A percentile compares a stretch with the other conserved stretches of the same genome.
phyloP scores from a whole-genome alignment of 164 flowering plant genomes.

The Vitis rotundifolia region DNA sequence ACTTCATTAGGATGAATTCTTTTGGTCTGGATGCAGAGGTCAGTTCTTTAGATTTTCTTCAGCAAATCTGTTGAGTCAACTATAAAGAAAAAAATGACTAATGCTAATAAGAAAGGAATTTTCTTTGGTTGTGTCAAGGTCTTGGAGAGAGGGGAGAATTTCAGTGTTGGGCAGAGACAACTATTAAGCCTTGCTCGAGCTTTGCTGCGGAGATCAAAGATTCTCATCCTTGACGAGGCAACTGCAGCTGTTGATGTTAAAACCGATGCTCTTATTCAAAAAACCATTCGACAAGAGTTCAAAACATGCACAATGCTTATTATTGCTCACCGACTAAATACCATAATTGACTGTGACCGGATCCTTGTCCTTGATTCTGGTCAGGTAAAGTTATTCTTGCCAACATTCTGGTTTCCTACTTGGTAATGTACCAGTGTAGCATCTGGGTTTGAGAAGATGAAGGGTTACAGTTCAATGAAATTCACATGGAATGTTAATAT shows the following conservation, averaged over 20 bases:
- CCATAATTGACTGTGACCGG: slow-evolving; percentile 50
- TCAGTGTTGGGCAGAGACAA: slow-evolving; percentile 66
- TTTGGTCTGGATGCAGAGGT: slow-evolving; percentile 95
- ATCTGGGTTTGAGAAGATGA: too few species aligned
- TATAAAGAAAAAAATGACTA: too few species aligned
- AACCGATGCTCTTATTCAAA: slow-evolving; percentile 58
- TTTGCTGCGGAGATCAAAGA: slow-evolving; percentile 44
- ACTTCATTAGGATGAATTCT: slow-evolving; percentile 72
- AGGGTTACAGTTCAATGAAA: background rate
- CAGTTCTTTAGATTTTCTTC: background rate
- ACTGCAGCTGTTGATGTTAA: slow-evolving; percentile 62
- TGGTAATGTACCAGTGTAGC: too few species aligned
- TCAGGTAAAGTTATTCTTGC: slow-evolving; percentile 19
- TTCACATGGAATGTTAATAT: too few species aligned
- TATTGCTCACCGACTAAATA: slow-evolving; percentile 55
- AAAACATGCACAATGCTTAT: slow-evolving; percentile 48
- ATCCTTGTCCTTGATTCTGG: slow-evolving; percentile 59
- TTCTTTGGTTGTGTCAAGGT: slow-evolving; percentile 38
- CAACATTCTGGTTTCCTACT: background rate
- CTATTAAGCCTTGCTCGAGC: slow-evolving; percentile 55
- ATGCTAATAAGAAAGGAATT: background rate
- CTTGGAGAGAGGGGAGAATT: slow-evolving; percentile 57
- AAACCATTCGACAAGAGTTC: slow-evolving; percentile 50
- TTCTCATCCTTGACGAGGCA: slow-evolving; percentile 65
- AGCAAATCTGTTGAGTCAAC: background rate